These are phyloP conservation scores for Schwanniomyces polymorphus DNA, from an alignment of 805 yeast genomes.

Conservation along the genomic window DNA sequence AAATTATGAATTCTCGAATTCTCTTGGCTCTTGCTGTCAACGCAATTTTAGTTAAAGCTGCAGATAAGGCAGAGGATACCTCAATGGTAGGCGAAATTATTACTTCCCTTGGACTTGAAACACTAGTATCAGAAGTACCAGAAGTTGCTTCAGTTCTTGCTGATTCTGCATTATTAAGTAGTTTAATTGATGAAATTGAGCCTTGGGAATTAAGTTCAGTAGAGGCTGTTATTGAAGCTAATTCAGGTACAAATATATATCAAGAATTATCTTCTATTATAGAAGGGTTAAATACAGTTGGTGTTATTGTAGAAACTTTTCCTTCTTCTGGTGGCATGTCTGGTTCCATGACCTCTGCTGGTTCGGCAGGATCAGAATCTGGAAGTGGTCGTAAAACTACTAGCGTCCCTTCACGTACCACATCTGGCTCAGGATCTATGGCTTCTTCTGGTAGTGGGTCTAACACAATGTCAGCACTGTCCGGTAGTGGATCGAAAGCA, in stretches of 20 bases:
- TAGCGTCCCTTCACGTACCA: not conserved
- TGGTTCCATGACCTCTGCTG: not conserved
- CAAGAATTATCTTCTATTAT: not conserved
- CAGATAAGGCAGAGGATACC: not conserved
- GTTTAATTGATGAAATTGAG: not conserved
- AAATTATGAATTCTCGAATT: not conserved
- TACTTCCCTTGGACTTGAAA: not conserved
- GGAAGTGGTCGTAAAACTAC: not conserved
- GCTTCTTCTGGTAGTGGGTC: no score
- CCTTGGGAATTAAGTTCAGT: not conserved
- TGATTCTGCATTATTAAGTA: not conserved
- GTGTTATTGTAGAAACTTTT: not conserved
- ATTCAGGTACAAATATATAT: not conserved
- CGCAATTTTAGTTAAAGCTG: not conserved
- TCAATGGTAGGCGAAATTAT: not conserved
- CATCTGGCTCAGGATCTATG: not conserved
- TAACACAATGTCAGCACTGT: no score
- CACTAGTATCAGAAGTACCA: not conserved
- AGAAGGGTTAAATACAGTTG: not conserved
- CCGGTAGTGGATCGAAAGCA: no score
- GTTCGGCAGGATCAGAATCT: not conserved
- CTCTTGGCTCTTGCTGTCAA: not conserved
- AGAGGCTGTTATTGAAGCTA: not conserved
- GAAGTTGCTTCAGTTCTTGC: not conserved
- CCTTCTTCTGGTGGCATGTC: not conserved